Percentiles rank a stretch among this genome's conserved stretches.
Evolutionary conservation across 2,329 filamentous ascomycete species (phyloP).

Genomic region (Aspergillus proliferans): DNA sequence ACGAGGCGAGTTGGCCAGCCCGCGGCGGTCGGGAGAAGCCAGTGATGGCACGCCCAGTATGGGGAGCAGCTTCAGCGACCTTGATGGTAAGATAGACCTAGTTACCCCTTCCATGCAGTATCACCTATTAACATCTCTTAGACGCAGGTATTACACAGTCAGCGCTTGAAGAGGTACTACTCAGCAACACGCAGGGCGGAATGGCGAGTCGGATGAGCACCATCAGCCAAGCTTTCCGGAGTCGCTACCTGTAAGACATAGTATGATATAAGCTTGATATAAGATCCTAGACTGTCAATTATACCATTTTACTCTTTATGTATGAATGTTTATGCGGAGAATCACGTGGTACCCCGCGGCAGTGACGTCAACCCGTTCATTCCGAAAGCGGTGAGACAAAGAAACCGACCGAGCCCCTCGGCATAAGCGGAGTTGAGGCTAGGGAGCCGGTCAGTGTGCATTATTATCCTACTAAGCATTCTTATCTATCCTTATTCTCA

Average conservation of each 20-base stretch:
- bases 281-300: not conserved
- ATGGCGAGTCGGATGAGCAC: constrained; percentile 47
- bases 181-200: constrained; percentile 55
- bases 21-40: constrained; percentile 39
- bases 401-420: not conserved
- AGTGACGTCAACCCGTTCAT: not conserved
- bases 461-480: not conserved
- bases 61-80: constrained; percentile 61
- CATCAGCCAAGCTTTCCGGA: constrained; percentile 50
- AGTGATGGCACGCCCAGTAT: constrained; percentile 56
- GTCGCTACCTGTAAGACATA: constrained; percentile 39
- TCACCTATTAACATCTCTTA: constrained; percentile 15
- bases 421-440: not conserved
- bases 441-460: not conserved
- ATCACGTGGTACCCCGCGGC: not conserved
- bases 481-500: not conserved
- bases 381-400: not conserved
- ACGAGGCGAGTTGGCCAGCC: constrained; percentile 47
- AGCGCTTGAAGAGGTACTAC: constrained; percentile 57
- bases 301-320: not conserved
- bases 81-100: constrained; percentile 46
- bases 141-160: constrained; percentile 60
- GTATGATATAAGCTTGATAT: not conserved
- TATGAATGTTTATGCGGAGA: not conserved
- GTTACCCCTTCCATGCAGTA: not conserved